phyloP scores from a whole-genome alignment of 169 alveolate species.

The Amoebophrya sp. region DNA sequence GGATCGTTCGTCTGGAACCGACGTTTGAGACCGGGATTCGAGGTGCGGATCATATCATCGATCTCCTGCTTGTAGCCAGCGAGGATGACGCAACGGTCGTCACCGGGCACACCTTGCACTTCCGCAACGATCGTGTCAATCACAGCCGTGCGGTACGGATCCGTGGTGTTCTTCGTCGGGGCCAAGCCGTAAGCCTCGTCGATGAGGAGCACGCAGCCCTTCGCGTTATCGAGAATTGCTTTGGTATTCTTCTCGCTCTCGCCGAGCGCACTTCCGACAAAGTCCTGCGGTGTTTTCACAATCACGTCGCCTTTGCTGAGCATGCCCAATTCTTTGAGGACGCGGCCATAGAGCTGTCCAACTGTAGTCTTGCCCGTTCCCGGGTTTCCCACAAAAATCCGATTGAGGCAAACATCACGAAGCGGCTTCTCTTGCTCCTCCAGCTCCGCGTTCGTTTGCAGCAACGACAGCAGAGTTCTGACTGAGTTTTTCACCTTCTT shows the following conservation, averaged over 20 bases:
- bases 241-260: constrained; percentile 26
- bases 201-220: constrained; percentile 37
- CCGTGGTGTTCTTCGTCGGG: too few relatives aligned
- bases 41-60: constrained; percentile 30
- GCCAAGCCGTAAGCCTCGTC: constrained; percentile 43
- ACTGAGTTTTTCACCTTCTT: constrained; percentile 33
- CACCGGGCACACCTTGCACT: constrained; percentile 36
- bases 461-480: neutral
- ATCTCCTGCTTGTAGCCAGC: constrained; percentile 42
- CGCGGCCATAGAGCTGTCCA: constrained; percentile 32
- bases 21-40: constrained; percentile 39
- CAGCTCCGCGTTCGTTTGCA: constrained; percentile 33
- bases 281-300: constrained; percentile 37
- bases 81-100: constrained; percentile 38
- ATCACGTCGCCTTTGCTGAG: constrained; percentile 40
- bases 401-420: constrained; percentile 34
- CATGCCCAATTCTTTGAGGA: constrained; percentile 42
- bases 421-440: constrained; percentile 37
- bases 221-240: neutral
- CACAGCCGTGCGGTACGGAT: constrained; percentile 37
- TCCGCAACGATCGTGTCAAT: constrained; percentile 43
- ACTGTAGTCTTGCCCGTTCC: constrained; percentile 41
- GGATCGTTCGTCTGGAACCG: constrained; percentile 37
- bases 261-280: constrained; percentile 40
- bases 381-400: constrained; percentile 42